phyloP scores from a whole-genome alignment of 2,329 filamentous ascomycete genomes.

The Lasiodiplodia gonubiensis region DNA sequence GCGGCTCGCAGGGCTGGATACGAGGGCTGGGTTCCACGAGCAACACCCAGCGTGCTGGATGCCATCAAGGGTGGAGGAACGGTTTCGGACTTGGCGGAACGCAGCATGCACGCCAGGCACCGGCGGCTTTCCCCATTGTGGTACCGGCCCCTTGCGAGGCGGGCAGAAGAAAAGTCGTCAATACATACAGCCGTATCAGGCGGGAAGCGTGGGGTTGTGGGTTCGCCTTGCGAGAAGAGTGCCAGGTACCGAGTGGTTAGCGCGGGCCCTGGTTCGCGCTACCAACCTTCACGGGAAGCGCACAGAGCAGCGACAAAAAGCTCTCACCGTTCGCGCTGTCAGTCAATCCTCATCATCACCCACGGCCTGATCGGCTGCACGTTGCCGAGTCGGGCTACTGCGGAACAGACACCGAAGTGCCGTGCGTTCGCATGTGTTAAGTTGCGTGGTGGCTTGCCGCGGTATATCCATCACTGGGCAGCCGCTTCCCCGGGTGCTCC shows the following conservation, averaged over 20 bases:
- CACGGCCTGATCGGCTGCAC: no score
- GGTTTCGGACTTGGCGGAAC: neutral
- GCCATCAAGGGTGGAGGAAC: neutral
- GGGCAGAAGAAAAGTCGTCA: neutral
- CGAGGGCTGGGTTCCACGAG: conserved; percentile 7
- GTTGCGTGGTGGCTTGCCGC: neutral
- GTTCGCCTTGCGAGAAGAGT: neutral
- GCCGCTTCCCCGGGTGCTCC: neutral
- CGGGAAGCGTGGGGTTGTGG: neutral
- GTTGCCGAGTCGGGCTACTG: no score
- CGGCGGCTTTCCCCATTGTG: neutral
- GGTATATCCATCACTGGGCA: neutral
- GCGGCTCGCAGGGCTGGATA: conserved; percentile 20
- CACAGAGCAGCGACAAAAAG: conserved; percentile 3
- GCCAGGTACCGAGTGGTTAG: neutral
- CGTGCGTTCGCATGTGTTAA: no score
- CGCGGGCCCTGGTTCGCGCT: conserved; percentile 4
- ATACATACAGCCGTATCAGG: neutral
- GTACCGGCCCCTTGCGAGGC: neutral
- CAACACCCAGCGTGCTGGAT: neutral
- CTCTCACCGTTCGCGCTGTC: no score
- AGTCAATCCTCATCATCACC: no score
- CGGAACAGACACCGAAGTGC: no score
- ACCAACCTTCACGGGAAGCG: conserved; percentile 24
- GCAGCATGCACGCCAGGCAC: neutral